These are phyloP conservation scores for Septoria linicola DNA, from an alignment of 2,329 filamentous ascomycete species.

Conservation along the genomic window DNA sequence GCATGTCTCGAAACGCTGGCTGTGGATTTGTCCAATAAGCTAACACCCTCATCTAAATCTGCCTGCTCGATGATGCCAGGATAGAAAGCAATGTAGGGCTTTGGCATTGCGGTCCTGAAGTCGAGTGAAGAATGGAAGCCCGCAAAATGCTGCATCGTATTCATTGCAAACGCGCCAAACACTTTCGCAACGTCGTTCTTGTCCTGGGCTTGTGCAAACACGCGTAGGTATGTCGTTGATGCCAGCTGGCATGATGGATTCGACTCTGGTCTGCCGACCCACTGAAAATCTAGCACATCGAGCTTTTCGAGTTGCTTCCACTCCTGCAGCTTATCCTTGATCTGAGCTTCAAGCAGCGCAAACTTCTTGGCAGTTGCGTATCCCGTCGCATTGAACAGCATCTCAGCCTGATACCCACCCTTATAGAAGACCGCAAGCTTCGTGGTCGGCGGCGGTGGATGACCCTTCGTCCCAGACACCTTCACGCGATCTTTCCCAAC, in stretches of 20 bases:
- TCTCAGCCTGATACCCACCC: conserved; percentile 49
- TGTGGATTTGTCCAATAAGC: conserved; percentile 25
- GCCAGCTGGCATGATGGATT: conserved; percentile 44
- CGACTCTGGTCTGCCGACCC: conserved; percentile 33
- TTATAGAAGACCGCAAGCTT: conserved; percentile 49
- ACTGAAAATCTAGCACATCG: conserved; percentile 31
- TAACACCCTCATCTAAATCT: conserved; percentile 27
- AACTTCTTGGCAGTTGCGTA: conserved; percentile 48
- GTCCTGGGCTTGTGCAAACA: conserved; percentile 39
- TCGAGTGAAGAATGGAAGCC: conserved; percentile 32
- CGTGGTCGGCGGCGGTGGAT: conserved; percentile 51
- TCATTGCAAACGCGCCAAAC: conserved; percentile 25
- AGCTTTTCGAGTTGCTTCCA: conserved; percentile 30
- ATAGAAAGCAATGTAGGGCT: conserved; percentile 31
- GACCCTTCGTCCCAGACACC: conserved; percentile 46
- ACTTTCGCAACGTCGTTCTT: conserved; percentile 27
- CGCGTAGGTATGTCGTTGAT: conserved; percentile 44
- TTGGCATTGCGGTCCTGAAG: conserved; percentile 28
- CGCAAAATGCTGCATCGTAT: conserved; percentile 31
- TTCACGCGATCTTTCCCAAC: conserved; percentile 50
- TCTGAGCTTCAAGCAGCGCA: conserved; percentile 44
- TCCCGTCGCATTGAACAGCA: conserved; percentile 44
- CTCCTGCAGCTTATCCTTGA: conserved; percentile 41
- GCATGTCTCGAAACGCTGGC: conserved; percentile 22
- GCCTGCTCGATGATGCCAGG: conserved; percentile 27